Percentiles rank a stretch among this genome's conserved stretches.
Evolutionary conservation across 768 basidiomycete genomes (phyloP).

Genomic region (Trametes maxima): DNA sequence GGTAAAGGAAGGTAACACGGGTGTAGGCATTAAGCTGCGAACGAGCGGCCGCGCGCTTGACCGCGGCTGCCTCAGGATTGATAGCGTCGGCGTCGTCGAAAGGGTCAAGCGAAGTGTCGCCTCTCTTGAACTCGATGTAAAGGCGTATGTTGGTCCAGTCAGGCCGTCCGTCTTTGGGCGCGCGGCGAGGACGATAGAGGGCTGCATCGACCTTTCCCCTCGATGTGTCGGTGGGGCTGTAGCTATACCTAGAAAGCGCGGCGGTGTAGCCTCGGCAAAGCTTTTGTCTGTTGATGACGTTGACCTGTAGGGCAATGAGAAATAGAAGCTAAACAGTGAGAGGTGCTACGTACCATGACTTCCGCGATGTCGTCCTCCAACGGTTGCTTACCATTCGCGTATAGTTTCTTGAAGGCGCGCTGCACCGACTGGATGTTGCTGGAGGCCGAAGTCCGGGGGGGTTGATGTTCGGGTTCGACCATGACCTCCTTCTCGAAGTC

Average conservation of each 20-base stretch:
- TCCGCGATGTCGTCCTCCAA: too few species aligned
- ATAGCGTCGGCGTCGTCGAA: background rate
- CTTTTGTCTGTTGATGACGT: background rate
- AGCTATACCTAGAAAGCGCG: background rate
- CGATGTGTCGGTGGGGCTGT: background rate
- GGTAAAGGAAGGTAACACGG: background rate
- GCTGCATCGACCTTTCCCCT: background rate
- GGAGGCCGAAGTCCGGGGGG: too few species aligned
- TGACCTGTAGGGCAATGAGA: background rate
- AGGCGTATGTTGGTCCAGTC: background rate
- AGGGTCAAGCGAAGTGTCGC: background rate
- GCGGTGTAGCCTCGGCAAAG: background rate
- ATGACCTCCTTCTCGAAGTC: too few species aligned
- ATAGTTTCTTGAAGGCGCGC: too few species aligned
- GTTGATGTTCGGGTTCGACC: too few species aligned
- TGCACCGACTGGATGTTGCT: too few species aligned
- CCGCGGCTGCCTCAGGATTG: background rate
- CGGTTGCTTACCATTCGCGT: too few species aligned
- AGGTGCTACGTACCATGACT: too few species aligned
- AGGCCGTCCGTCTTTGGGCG: background rate
- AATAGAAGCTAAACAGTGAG: too few species aligned
- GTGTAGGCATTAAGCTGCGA: background rate
- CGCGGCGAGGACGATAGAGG: background rate
- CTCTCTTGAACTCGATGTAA: background rate
- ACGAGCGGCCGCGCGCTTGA: background rate